phyloP scores from a whole-genome alignment of 345 rosid genomes.

The Populus nigra region DNA sequence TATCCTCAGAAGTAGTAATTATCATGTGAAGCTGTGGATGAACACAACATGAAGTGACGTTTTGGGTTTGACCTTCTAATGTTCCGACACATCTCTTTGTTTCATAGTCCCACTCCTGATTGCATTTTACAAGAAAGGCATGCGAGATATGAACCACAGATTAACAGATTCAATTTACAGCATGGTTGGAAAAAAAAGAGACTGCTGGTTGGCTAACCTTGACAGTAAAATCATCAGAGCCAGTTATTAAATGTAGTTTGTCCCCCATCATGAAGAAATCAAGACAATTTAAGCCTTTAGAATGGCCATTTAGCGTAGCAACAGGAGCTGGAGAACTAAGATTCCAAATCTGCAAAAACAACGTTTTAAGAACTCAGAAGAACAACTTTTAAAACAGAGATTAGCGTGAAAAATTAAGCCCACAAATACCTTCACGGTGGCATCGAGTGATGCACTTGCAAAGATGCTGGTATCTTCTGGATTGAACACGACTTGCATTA shows the following conservation, averaged over 20 bases:
- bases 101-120: conserved; percentile 34
- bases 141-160: neutral
- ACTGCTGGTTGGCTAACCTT: conserved; percentile 18
- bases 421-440: conserved; percentile 27
- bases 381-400: neutral
- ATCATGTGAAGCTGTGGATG: conserved; percentile 27
- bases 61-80: conserved; percentile 30
- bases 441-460: conserved; percentile 43
- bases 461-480: conserved; percentile 17
- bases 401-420: neutral
- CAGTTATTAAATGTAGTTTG: conserved; percentile 24
- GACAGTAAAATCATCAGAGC: conserved; percentile 35
- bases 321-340: conserved; percentile 27
- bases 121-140: neutral
- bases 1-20: conserved; percentile 32
- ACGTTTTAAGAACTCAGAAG: neutral
- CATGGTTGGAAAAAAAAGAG: neutral
- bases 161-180: neutral
- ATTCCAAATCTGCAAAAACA: conserved; percentile 33
- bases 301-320: conserved; percentile 23
- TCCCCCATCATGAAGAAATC: conserved; percentile 11
- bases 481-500: conserved; percentile 32
- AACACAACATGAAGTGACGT: conserved; percentile 17
- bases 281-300: conserved; percentile 34
- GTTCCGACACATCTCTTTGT: conserved; percentile 22